phyloP scores from a whole-genome alignment of 2,329 filamentous ascomycete species.

The Fusarium sterilihyphosum region DNA sequence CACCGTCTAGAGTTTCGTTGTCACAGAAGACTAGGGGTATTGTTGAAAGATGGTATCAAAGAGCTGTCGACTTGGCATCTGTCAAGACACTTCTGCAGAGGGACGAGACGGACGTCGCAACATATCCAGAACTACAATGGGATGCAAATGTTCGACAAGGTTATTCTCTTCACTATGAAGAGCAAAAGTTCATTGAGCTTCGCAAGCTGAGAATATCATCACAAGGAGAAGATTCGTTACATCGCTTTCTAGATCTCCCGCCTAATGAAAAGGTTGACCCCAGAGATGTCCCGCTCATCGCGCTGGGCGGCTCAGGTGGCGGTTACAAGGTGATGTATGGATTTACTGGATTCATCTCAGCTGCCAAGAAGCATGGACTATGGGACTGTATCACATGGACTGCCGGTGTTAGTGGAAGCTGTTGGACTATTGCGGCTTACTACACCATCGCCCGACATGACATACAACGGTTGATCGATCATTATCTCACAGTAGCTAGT shows the following conservation, averaged over 20 bases:
- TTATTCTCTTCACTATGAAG: conserved; percentile 14
- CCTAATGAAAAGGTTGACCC: conserved; percentile 18
- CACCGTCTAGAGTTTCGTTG: accelerated
- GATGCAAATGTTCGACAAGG: conserved; percentile 31
- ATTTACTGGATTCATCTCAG: conserved; percentile 30
- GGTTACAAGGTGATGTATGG: conserved; percentile 42
- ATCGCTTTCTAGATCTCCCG: conserved; percentile 15
- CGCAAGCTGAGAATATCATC: conserved; percentile 28
- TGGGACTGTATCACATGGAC: conserved; percentile 41
- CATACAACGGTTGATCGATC: conserved; percentile 7
- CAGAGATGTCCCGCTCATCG: conserved; percentile 34
- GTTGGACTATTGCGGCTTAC: conserved; percentile 38
- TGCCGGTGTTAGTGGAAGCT: conserved; percentile 39
- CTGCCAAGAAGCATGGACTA: conserved; percentile 9
- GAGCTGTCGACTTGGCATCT: conserved; percentile 25
- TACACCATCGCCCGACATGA: conserved; percentile 39
- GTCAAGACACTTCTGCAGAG: conserved; percentile 18
- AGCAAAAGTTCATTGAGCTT: conserved; percentile 21
- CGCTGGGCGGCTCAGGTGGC: conserved; percentile 35
- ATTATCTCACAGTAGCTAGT: conserved; percentile 32
- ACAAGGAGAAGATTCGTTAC: conserved; percentile 10
- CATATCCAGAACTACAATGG: conserved; percentile 35
- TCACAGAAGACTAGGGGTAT: background rate
- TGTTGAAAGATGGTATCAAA: conserved; percentile 24
- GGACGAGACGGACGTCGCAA: conserved; percentile 18